phyloP scores from a whole-genome alignment of 257 asterid genomes.

The Solanum okadae region DNA sequence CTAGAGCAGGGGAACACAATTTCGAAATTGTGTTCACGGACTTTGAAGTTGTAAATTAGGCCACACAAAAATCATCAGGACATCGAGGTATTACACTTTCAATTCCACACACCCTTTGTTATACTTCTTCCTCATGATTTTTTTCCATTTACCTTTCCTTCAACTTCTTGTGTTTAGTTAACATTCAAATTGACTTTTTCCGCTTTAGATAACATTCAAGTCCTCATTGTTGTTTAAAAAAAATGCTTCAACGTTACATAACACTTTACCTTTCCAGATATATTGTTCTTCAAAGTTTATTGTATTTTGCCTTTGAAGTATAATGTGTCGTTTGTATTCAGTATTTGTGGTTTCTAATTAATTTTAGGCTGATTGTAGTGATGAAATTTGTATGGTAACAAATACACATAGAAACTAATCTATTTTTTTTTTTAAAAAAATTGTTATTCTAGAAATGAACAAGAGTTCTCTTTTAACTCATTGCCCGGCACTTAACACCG shows the following conservation, averaged over 20 bases:
- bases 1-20: not conserved
- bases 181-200: not conserved
- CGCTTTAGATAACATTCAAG: no score
- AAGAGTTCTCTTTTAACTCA: no score
- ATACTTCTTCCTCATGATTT: no score
- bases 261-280: not conserved
- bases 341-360: not conserved
- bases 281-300: no score
- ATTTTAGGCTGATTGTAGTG: not conserved
- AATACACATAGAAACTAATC: not conserved
- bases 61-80: not conserved
- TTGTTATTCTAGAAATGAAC: no score
- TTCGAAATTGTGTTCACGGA: not conserved
- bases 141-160: no score
- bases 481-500: no score
- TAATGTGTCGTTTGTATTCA: not conserved
- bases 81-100: not conserved
- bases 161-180: no score
- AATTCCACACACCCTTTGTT: no score
- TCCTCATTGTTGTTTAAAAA: no score
- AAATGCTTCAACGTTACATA: not conserved
- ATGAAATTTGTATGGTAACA: not conserved
- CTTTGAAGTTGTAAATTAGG: not conserved
- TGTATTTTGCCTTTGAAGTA: not conserved
- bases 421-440: no score